Base-by-base conservation (phyloP, 495 filamentous ascomycete species). In the Penicillium canescens region DNA sequence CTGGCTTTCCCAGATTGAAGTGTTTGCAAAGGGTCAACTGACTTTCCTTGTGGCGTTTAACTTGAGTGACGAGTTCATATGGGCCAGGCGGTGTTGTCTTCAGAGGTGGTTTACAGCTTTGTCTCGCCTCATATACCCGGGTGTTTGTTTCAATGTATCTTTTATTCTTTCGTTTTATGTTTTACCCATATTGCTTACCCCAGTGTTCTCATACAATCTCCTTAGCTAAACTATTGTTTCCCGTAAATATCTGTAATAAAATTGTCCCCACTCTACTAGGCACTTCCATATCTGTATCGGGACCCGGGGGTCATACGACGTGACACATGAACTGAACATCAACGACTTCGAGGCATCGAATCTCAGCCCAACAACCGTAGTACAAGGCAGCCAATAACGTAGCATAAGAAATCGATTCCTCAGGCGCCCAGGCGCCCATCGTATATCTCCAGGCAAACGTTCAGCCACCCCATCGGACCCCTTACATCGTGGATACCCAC, bases 21-120 rank as follows among this genome's bases (percentile, higher is more conserved):
- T n/a, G 16, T 36, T 33, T 39, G 21, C 46, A 23, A 18, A 55
- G 26, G 26, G 28, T 35, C 35, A 11, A 41, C 42, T 37, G 31
- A 38, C 6, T 20, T 50, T 54, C 36, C 47, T 47, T 52, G 45
- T 42, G 63, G 60, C 63, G 60, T 66, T 62, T 54, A 55, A 57
- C 54, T 60, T 65, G 53, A 63, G 41, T 31, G 28, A 42, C 56
- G 55, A 43, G 36, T 34, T 52, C 31, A 42, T 46, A 57, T 46
- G 64, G 53, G 44, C 23, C 54, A 48, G 51, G 64, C 54, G 61
- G 58, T 65, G 55, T 62, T 62, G 52, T 65, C 54, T 63, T 38
- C 42, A 55, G 52, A 51, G 42, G 46, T 46, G 55, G 55, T 45
- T 57, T 40, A 33, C 38, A 52, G 16, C 38, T 34, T 54, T 51